Base-by-base conservation (phyloP, 805 yeast genomes). In the Sugiyamaella floridensis region DNA sequence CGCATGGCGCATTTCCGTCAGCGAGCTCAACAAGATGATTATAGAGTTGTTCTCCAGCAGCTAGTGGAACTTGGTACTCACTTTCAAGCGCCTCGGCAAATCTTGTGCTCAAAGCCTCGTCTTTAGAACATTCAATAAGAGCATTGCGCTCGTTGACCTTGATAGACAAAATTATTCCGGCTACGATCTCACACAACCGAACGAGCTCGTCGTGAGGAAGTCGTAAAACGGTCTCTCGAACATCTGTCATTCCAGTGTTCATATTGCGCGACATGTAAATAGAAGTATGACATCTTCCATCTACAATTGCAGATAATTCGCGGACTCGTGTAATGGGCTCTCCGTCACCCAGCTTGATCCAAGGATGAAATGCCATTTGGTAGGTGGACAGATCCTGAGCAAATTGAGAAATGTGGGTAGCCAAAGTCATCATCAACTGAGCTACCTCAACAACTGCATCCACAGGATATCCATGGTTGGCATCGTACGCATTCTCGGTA, bases 171-270 rank as follows among this genome's bases (percentile, higher is more conserved):
- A 32, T 14, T 11, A 32, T 10, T 14, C n/a, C 37, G 8, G n/a
- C n/a, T 8, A 14, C n/a, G 4, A 11, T 11, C 4, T 10, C n/a
- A 8, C 12, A 14, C 12, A 32, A 11, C 37, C 37, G 12, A 11
- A 11, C n/a, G 12, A 32, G 37, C 37, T 32, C 26, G 2, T 40
- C 15, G 37, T 41, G 42, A 5, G 54, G 54, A 34, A 51, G 28
- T 10, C 54, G 46, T 4, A 47, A 15, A 16, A 34, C 47, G 16
- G 22, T 47, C 20, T 51, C 54, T 10, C 51, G 12, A 20, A 47
- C 43, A 43, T 51, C 54, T 15, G 18, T 20, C 54, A 51, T 51
- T 29, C 54, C 54, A 43, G 54, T 51, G 43, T 40, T 47, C 45
- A 47, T n/a, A 28, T 51, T 51, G 16, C 54, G 44, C 9, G 42